Conservation (phyloP, 2,329 filamentous ascomycete genomes). For the Colletotrichum sp. region DNA sequence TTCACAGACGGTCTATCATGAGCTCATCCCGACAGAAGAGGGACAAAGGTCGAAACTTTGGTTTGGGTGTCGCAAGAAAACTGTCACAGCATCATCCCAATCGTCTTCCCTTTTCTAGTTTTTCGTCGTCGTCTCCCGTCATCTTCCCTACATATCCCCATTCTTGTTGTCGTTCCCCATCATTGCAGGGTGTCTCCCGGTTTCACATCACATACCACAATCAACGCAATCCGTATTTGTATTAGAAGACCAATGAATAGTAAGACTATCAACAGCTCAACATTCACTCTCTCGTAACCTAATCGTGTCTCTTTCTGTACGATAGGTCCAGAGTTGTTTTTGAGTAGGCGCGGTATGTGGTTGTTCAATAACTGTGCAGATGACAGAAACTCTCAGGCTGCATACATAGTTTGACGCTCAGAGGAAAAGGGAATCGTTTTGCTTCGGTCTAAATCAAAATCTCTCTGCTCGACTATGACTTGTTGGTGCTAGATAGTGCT, state of each 20-base stretch:
- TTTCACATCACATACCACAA: background rate
- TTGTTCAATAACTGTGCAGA: background rate
- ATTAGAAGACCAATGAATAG: fast-evolving
- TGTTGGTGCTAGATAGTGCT: background rate
- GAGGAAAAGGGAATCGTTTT: background rate
- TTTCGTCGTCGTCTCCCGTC: background rate
- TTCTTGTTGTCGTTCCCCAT: background rate
- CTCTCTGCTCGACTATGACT: fast-evolving
- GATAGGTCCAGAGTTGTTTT: fast-evolving
- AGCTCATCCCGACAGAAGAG: background rate
- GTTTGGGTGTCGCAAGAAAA: fast-evolving
- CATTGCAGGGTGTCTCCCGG: background rate
- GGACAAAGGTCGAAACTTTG: background rate
- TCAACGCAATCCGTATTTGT: fast-evolving
- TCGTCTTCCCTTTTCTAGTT: background rate
- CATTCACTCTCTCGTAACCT: fast-evolving
- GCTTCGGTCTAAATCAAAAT: background rate
- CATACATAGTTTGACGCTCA: background rate
- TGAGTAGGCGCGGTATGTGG: background rate
- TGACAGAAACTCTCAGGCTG: background rate
- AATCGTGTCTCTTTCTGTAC: fast-evolving
- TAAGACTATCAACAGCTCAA: background rate
- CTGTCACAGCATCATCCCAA: background rate
- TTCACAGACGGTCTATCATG: background rate
- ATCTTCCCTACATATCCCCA: background rate